These are phyloP conservation scores for Paramecium pentaurelia DNA, from an alignment of 73 alveolate species.

Conservation along the genomic window DNA sequence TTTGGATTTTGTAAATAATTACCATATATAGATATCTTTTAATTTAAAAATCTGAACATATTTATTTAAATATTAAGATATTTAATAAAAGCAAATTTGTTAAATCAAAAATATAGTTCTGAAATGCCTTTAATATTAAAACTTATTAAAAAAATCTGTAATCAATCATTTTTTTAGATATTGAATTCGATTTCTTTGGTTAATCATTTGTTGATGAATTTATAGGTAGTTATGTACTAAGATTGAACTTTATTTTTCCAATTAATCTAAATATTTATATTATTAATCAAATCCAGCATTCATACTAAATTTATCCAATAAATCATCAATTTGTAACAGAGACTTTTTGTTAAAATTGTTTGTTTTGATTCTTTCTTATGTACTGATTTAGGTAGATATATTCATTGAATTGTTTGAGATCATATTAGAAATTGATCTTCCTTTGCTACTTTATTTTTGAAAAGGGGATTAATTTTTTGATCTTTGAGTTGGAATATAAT, in stretches of 20 bases:
- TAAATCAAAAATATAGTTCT: not conserved
- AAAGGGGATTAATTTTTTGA: not conserved
- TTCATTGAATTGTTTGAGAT: not conserved
- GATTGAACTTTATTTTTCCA: not conserved
- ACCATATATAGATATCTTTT: not conserved
- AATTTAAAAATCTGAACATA: not conserved
- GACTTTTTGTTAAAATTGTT: not conserved
- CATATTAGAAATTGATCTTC: conserved; percentile 11
- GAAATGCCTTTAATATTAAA: not conserved
- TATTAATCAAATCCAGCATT: not conserved
- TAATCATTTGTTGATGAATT: not conserved
- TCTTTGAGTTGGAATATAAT: not conserved
- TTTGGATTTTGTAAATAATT: no score
- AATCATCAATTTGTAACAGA: not conserved
- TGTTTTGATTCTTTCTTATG: not conserved
- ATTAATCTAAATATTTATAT: not conserved
- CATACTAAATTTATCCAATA: not conserved
- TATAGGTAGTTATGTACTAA: not conserved
- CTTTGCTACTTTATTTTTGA: not conserved
- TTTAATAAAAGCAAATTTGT: not conserved
- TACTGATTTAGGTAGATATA: not conserved
- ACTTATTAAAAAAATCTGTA: not conserved
- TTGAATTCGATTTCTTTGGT: not conserved
- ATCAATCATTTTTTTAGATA: not conserved
- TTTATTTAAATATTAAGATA: no score